Percentiles rank a stretch among this genome's conserved stretches.
Evolutionary conservation across 2,329 filamentous ascomycete genomes (phyloP).

Genomic region (Trichoderma pleuroti): DNA sequence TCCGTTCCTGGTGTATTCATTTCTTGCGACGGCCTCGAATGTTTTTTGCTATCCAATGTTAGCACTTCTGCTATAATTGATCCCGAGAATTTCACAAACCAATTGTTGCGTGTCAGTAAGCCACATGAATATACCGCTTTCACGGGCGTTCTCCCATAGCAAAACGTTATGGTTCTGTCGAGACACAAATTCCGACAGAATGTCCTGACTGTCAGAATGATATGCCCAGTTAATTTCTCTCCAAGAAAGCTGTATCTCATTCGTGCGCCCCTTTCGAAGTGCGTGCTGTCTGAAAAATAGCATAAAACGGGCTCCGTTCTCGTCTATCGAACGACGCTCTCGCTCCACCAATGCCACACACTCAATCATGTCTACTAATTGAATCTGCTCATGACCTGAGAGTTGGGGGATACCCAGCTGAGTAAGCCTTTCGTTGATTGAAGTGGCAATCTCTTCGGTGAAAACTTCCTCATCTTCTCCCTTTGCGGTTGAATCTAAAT

Average conservation of each 20-base stretch:
- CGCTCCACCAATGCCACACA: slow-evolving; percentile 81
- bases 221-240: slow-evolving; percentile 84
- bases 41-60: slow-evolving; percentile 48
- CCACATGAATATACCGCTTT: slow-evolving; percentile 95
- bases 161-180: slow-evolving; percentile 75
- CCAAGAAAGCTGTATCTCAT: slow-evolving; percentile 66
- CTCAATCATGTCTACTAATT: slow-evolving; percentile 78
- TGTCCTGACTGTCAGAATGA: slow-evolving; percentile 83
- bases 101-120: slow-evolving; percentile 72
- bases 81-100: slow-evolving; percentile 47
- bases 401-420: slow-evolving; percentile 73
- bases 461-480: slow-evolving; percentile 47
- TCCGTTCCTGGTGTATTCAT: slow-evolving; percentile 86
- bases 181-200: slow-evolving; percentile 78
- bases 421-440: slow-evolving; percentile 74
- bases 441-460: slow-evolving; percentile 65
- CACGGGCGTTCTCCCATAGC: slow-evolving; percentile 78
- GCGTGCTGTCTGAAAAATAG: slow-evolving; percentile 82
- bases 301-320: slow-evolving; percentile 83
- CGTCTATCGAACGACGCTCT: slow-evolving; percentile 83
- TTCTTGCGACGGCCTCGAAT: slow-evolving; percentile 86
- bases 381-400: slow-evolving; percentile 81
- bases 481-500: neutral
- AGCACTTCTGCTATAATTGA: neutral
- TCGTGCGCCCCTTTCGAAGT: slow-evolving; percentile 62